Evolutionary conservation across 179 eudicot species (phyloP), one percentile per base, ranked within the genome.

Genomic region (Drosera spatulata): DNA sequence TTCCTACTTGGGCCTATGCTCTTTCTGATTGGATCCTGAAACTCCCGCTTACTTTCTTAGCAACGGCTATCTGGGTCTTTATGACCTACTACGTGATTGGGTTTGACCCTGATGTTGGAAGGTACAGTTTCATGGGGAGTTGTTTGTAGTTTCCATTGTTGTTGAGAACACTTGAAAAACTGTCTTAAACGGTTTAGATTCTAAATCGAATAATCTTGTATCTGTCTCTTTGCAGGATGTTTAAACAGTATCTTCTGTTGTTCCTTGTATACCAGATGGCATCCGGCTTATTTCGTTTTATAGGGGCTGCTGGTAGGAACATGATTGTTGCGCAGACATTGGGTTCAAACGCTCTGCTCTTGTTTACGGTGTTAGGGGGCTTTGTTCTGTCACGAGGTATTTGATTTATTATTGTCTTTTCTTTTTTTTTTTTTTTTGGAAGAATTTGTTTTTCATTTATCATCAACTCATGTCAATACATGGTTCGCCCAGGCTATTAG

Each of bases 1-100:
- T 74, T 39, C 88, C 89, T 4, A 44, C 82, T 5, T 86, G 89
- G 89, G 75, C 80, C 2, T 86, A 81, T 58, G 67, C 80, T 10
- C 65, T 86, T 48, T 82, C 89, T 2, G 43, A 61, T 10, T 86
- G 95, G 86, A 42, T 86, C 69, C 73, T 83, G 8, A 79, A 77
- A 58, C 74, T 83, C 46, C 90, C 90, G 0, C 56, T 81, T 13
- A 50, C 83, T 46, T 43, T 78, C 42, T 42, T 78, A 4, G 87
- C 79, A 64, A 77, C 71, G 42, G 74, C 56, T 7, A 60, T 76
- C 56, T 84, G 75, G 76, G 80, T 75, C 4, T 54, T 61, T 46
- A 3, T 60, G 4, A 72, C 95, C 40, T 86, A 86, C 54, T 86
- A 81, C 65, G 75, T 66, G 67, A 79, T 71, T 14, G 95, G 95